phyloP scores from a whole-genome alignment of 1,284 basidiomycete genomes.

The Caloboletus inedulis region DNA sequence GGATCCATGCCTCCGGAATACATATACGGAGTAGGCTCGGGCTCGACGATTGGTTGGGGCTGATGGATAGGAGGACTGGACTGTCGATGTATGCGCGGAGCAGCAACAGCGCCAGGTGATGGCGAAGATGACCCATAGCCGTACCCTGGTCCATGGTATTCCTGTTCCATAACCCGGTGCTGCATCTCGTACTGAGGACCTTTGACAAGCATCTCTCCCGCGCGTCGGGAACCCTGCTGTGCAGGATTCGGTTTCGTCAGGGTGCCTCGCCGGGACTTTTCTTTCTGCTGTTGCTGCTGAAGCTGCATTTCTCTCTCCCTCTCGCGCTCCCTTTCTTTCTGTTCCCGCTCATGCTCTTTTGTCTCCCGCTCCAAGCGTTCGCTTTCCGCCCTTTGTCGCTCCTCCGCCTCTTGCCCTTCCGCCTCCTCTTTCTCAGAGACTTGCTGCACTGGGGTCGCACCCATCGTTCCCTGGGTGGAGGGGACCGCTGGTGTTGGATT shows the following conservation, averaged over 20 bases:
- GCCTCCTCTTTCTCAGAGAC: slow-evolving; percentile 32
- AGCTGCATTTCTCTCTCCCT: slow-evolving; percentile 41
- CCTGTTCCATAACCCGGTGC: slow-evolving; percentile 87
- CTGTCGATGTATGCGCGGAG: slow-evolving; percentile 34
- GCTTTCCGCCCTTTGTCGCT: slow-evolving; percentile 44
- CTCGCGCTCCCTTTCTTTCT: slow-evolving; percentile 42
- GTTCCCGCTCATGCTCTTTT: slow-evolving; percentile 43
- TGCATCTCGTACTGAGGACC: slow-evolving; percentile 93
- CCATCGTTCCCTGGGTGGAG: slow-evolving; percentile 22
- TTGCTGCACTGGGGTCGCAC: slow-evolving; percentile 12
- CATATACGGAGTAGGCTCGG: slow-evolving; percentile 22
- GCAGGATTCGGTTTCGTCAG: slow-evolving; percentile 51
- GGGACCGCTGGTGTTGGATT: slow-evolving; percentile 38
- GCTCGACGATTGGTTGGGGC: slow-evolving; percentile 24
- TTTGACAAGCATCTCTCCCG: slow-evolving; percentile 83
- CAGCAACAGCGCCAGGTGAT: slow-evolving; percentile 19
- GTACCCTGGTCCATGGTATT: slow-evolving; percentile 47
- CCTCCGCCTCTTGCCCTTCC: slow-evolving; percentile 44
- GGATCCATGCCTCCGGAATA: slow-evolving; percentile 24
- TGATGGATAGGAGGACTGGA: slow-evolving; percentile 29
- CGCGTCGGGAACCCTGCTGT: slow-evolving; percentile 47
- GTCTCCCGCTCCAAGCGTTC: slow-evolving; percentile 45
- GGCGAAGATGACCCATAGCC: slow-evolving; percentile 35
- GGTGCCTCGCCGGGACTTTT: slow-evolving; percentile 52
- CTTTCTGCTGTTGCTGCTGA: slow-evolving; percentile 48